These are phyloP conservation scores for Rhododendron kiyosumense DNA, from an alignment of 148 eudicot genomes.

Conservation along the genomic window DNA sequence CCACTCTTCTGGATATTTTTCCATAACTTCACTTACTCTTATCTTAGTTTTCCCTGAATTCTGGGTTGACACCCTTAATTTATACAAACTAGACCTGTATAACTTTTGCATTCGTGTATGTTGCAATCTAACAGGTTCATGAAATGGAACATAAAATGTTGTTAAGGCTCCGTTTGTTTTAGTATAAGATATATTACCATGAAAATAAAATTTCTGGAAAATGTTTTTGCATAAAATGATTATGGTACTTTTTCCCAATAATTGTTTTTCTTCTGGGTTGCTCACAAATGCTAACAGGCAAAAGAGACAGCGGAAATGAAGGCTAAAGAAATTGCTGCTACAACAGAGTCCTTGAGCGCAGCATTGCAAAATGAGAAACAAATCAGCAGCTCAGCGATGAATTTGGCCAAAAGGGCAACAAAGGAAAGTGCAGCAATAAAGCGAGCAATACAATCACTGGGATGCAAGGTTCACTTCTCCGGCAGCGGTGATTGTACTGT, in stretches of 20 bases:
- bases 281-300: slow-evolving; percentile 45
- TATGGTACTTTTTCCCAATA: neutral
- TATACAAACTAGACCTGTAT: neutral
- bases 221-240: neutral
- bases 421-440: slow-evolving; percentile 79
- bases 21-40: neutral
- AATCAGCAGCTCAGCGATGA: slow-evolving; percentile 57
- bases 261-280: neutral
- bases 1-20: too few species aligned
- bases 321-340: slow-evolving; percentile 44
- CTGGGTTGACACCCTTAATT: neutral
- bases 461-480: slow-evolving; percentile 80
- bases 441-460: slow-evolving; percentile 83
- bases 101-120: neutral
- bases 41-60: neutral
- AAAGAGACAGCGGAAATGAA: slow-evolving; percentile 74
- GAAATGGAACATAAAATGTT: neutral
- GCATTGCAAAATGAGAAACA: slow-evolving; percentile 75
- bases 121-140: neutral
- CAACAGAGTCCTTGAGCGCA: slow-evolving; percentile 49
- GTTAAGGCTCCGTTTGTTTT: neutral
- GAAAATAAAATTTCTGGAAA: neutral
- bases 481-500: slow-evolving; percentile 63
- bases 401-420: slow-evolving; percentile 52
- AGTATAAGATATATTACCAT: neutral